Percentiles rank a stretch among this genome's conserved stretches.
These are phyloP conservation scores for Kodamaea kaohsiungensis DNA, from an alignment of 805 yeast species.

Conservation along the genomic window DNA sequence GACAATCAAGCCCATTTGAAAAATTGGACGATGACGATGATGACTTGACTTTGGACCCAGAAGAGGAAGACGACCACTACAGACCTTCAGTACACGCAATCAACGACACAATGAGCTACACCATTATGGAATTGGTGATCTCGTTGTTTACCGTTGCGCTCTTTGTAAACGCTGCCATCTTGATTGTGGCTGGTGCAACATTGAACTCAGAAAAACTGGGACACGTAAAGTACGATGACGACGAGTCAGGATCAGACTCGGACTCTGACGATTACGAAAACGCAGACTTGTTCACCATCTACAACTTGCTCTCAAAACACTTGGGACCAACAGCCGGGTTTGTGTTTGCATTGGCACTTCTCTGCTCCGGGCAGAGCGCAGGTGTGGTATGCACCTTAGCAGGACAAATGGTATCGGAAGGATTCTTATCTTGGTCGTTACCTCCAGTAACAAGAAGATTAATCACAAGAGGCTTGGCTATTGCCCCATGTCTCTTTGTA, in stretches of 20 bases:
- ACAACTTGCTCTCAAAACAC: conserved; percentile 65
- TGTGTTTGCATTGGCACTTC: conserved; percentile 83
- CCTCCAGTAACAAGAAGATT: conserved; percentile 82
- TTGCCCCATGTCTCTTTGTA: conserved; percentile 79
- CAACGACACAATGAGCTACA: conserved; percentile 72
- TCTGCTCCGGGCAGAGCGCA: conserved; percentile 92
- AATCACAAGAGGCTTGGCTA: conserved; percentile 79
- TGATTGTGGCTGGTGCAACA: conserved; percentile 91
- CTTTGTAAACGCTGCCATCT: conserved; percentile 88
- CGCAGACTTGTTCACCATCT: conserved; percentile 83
- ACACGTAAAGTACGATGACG: conserved; percentile 15
- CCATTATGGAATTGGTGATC: conserved; percentile 79
- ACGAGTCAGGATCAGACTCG: conserved; percentile 18
- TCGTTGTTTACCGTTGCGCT: conserved; percentile 85
- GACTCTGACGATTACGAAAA: conserved; percentile 43
- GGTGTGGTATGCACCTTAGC: conserved; percentile 93
- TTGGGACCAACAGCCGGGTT: conserved; percentile 85
- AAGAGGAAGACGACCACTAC: conserved; percentile 44
- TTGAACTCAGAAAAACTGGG: conserved; percentile 41
- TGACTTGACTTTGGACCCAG: neutral
- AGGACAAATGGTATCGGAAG: conserved; percentile 92
- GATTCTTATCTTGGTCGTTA: conserved; percentile 76
- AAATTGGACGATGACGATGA: conserved; percentile 11
- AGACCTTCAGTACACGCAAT: conserved; percentile 82
- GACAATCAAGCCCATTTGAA: conserved; percentile 4